Evolutionary conservation across 1,284 basidiomycete genomes (phyloP).

Genomic region (Ustilago esculenta): DNA sequence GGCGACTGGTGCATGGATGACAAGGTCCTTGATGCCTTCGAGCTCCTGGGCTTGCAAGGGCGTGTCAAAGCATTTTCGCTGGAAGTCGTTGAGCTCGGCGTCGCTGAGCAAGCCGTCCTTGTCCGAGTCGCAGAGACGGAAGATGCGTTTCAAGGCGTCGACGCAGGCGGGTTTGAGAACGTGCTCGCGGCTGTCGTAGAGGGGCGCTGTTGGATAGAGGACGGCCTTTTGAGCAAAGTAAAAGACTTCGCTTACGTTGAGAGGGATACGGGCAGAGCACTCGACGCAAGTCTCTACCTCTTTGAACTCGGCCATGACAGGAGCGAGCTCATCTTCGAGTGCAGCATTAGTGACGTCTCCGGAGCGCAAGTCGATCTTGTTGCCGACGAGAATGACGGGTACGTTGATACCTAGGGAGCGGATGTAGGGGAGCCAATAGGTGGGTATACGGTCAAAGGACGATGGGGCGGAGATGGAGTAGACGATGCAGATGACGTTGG

Average conservation of each 20-base stretch:
- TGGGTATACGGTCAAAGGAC: constrained; percentile 94
- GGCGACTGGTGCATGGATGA: constrained; percentile 48
- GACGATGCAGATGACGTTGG: constrained; percentile 96
- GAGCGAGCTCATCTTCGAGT: constrained; percentile 76
- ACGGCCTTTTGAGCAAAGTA: constrained; percentile 99
- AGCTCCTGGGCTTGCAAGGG: constrained; percentile 91
- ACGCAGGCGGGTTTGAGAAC: constrained; percentile 84
- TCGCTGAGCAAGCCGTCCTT: constrained; percentile 92
- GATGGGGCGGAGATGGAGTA: constrained; percentile 92
- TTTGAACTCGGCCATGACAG: constrained; percentile 66
- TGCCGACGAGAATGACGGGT: constrained; percentile 95
- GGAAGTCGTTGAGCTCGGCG: constrained; percentile 93
- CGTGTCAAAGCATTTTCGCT: constrained; percentile 93
- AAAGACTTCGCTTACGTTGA: constrained; percentile 98
- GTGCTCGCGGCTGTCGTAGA: constrained; percentile 96
- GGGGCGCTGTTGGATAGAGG: constrained; percentile 91
- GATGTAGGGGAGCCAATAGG: constrained; percentile 99
- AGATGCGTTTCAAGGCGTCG: constrained; percentile 88
- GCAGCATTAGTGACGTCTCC: constrained; percentile 93
- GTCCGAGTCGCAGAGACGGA: constrained; percentile 92
- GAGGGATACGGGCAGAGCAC: constrained; percentile 80
- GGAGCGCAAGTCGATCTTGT: constrained; percentile 95
- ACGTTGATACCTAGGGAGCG: constrained; percentile 89
- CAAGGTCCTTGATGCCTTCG: constrained; percentile 71
- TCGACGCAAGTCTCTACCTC: constrained; percentile 95